Evolutionary conservation across 1,284 basidiomycete genomes (phyloP).

Genomic region (Malassezia slooffiae): DNA sequence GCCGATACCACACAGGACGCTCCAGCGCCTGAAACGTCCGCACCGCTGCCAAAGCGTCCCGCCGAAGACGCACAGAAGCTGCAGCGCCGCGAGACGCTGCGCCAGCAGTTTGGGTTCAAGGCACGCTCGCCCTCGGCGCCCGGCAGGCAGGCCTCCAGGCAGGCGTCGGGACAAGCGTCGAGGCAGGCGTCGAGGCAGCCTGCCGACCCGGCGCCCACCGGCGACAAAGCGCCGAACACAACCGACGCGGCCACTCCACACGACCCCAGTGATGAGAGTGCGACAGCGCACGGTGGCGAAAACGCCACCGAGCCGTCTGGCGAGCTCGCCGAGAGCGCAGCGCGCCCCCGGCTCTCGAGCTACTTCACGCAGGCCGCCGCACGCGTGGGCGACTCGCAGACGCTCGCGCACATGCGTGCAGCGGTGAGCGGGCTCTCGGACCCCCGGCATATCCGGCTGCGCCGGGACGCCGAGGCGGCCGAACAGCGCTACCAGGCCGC

Average conservation of each 20-base stretch:
- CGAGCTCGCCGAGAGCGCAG: neutral
- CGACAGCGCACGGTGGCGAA: conserved; percentile 4
- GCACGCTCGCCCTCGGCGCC: conserved; percentile 10
- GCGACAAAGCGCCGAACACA: too few species aligned
- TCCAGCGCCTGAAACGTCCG: neutral
- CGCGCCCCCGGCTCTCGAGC: conserved; percentile 13
- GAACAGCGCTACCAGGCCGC: conserved; percentile 32
- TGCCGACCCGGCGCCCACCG: too few species aligned
- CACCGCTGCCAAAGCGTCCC: neutral
- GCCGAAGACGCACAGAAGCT: conserved; percentile 24
- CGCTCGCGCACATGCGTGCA: conserved; percentile 28
- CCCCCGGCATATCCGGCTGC: conserved; percentile 30
- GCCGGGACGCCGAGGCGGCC: conserved; percentile 34
- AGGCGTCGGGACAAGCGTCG: too few species aligned
- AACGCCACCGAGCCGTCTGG: neutral
- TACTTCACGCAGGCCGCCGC: conserved; percentile 33
- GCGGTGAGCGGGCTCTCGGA: conserved; percentile 34
- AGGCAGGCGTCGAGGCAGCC: too few species aligned
- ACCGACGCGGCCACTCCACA: too few species aligned
- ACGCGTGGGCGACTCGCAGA: conserved; percentile 18
- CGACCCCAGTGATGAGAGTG: conserved; percentile 19
- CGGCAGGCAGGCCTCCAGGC: too few species aligned
- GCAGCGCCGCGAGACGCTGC: conserved; percentile 39
- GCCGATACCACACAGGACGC: too few species aligned
- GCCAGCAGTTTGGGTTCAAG: conserved; percentile 43